Evolutionary conservation across 768 basidiomycete genomes (phyloP), one percentile per base, ranked within the genome.

Genomic region (Russula sp.): DNA sequence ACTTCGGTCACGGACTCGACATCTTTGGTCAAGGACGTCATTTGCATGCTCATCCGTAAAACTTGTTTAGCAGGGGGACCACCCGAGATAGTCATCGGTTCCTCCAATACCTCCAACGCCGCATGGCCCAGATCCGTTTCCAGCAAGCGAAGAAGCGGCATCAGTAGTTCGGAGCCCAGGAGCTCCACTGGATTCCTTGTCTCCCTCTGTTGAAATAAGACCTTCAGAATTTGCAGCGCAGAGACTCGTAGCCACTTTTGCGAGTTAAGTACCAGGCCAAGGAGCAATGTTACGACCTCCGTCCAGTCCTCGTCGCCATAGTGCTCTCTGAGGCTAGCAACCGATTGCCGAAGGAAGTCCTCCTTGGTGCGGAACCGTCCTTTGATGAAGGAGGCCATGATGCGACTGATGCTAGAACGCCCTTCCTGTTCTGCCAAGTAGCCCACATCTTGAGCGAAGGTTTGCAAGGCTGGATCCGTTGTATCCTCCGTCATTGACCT

Each of bases 101-200:
- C 89, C 69, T 97, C 94, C 6, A 98, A 80, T n/a, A 98, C 92
- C 53, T 95, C 94, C 52, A 98, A 79, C 1, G 94, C 94, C 65
- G 90, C 84, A 8, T 86, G 75, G 10, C 94, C 88, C 39, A 94
- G 81, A 66, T 94, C 89, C 2, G 91, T 91, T 68, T 90, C 88
- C n/a, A 97, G 78, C 27, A 98, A 81, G 32, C 93, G 86, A 37
- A 98, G 77, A 32, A 98, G 79, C 0, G 95, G 94, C 88, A 93
- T 93, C 34, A 98, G 82, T 27, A 95, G 78, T 71, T 97, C 94
- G 1, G 90, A 88, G 2, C 91, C 91, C 55, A 93, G 77, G 0
- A 84, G 77, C 55, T 88, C 86, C 27, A 92, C 80, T 16, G 87
- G 84, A 61, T 80, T 86, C 63, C 88, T 79, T 0, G 88, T 86